Percentiles rank a stretch among this genome's conserved stretches.
phyloP scores from a whole-genome alignment of 345 rosid genomes.

The Eucalyptus curtisii region DNA sequence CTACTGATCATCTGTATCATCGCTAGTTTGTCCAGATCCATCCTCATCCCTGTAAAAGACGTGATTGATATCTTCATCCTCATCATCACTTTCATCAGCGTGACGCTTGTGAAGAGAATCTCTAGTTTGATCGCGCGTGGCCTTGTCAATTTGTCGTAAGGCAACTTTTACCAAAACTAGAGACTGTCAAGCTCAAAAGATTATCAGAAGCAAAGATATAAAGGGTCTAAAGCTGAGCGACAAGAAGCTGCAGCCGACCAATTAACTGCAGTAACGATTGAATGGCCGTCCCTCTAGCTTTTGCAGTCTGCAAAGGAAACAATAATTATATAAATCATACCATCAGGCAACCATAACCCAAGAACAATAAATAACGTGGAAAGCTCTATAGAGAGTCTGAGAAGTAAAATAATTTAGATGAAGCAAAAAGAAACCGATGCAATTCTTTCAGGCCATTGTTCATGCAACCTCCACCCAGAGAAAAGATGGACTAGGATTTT shows the following conservation, averaged over 20 bases:
- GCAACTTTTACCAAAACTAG: not conserved
- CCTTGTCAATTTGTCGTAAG: constrained; percentile 50
- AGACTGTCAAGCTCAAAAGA: not conserved
- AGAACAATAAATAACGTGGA: too few species aligned
- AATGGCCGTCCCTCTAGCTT: constrained; percentile 43
- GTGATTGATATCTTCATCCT: constrained; percentile 40
- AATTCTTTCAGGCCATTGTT: too few species aligned
- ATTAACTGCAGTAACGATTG: constrained; percentile 62
- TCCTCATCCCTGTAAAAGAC: constrained; percentile 41
- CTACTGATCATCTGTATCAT: constrained; percentile 9
- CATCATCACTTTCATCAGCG: constrained; percentile 38
- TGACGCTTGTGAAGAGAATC: constrained; percentile 6
- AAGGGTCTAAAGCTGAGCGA: constrained; percentile 40
- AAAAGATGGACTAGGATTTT: too few species aligned
- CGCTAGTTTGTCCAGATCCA: constrained; percentile 65
- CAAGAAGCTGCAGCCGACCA: constrained; percentile 76
- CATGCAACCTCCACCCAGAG: too few species aligned
- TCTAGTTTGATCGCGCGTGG: constrained; percentile 18
- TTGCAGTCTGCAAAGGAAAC: constrained; percentile 32
- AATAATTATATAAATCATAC: not conserved
- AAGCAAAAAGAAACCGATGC: too few species aligned
- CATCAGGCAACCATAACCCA: not conserved
- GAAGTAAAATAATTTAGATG: too few species aligned
- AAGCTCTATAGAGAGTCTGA: too few species aligned
- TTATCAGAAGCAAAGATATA: not conserved